Evolutionary conservation across 164 flowering plant genomes (phyloP), one percentile per base, ranked within the genome.

Genomic region (Pachysandra terminalis): DNA sequence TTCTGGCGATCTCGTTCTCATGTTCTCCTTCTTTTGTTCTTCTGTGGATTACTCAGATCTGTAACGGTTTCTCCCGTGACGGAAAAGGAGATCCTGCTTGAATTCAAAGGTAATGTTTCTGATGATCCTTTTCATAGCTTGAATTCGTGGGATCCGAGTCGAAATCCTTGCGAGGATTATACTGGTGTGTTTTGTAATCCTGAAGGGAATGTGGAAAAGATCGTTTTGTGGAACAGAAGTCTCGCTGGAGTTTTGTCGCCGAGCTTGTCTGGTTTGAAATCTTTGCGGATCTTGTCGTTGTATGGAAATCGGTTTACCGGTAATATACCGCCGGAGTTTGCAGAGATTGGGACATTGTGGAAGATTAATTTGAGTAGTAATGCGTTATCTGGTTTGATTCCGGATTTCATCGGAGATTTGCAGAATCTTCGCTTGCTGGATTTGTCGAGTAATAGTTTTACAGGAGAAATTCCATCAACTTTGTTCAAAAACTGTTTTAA

Each of bases 341-440:
- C 77, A 2, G 73, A 72, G 23, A 71, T 93, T 19, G 71, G 56
- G 45, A 71, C 86, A 8, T 63, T 96, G 64, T 87, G 97, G 96
- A 96, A 93, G 85, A 85, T 96, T 56, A 93, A 96, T 81, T 73
- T 96, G 73, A 93, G 97, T 70, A 75, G 84, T 52, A 96, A 96
- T 83, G 88, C 87, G 3, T 70, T 96, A 26, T 87, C 89, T 41
- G 99, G 99, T 49, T 60, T 73, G 27, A 81, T 96, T 63, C 99
- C 99, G 0, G 92, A 87, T 52, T 88, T 90, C 68, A 61, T 93
- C 1, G 97, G 99, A 13, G 83, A 85, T 66, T 82, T 87, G 37
- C 80, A 75, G 24, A 85, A 63, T 64, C 82, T 93, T 61, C 78
- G 97, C 64, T 79, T 90, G 65, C 84, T 96, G 51, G 99, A 96